A percentile compares a stretch with the other conserved stretches of the same genome.
These are phyloP conservation scores for Chondrus crispus DNA, from an alignment of 23 red algal genomes.

Conservation along the genomic window DNA sequence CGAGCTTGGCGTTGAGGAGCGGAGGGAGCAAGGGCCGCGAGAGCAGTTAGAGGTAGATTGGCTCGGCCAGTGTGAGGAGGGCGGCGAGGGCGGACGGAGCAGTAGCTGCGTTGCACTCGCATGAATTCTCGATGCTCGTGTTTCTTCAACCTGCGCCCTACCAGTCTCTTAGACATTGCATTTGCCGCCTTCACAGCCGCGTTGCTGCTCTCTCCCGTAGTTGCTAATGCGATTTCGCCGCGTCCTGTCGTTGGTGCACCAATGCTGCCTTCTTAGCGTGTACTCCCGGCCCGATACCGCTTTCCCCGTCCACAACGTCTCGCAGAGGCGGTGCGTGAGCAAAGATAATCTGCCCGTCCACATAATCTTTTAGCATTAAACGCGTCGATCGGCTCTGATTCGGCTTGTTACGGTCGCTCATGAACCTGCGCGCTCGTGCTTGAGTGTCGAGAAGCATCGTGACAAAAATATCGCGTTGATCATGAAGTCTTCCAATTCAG, in stretches of 20 bases:
- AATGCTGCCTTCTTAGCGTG: slow-evolving; percentile 44
- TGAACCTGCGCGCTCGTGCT: slow-evolving; percentile 80
- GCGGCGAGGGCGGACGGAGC: too few relatives aligned
- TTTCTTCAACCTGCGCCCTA: slow-evolving; percentile 14
- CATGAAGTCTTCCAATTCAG: slow-evolving; percentile 78
- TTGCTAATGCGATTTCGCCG: neutral
- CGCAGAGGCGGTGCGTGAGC: slow-evolving; percentile 58
- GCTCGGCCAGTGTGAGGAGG: too few relatives aligned
- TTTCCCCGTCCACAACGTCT: slow-evolving; percentile 40
- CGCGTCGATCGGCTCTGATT: slow-evolving; percentile 79
- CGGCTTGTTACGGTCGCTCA: slow-evolving; percentile 67
- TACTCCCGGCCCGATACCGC: slow-evolving; percentile 45
- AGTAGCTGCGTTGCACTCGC: slow-evolving; percentile 34
- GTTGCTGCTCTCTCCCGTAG: neutral
- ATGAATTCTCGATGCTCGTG: slow-evolving; percentile 12
- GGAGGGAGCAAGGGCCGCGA: too few relatives aligned
- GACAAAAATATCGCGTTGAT: slow-evolving; percentile 61
- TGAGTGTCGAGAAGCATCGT: slow-evolving; percentile 64
- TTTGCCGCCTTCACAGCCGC: neutral
- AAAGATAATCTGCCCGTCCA: slow-evolving; percentile 68
- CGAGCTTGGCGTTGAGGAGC: too few relatives aligned
- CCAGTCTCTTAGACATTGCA: neutral
- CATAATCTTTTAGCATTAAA: slow-evolving; percentile 92
- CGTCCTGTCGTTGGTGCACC: slow-evolving; percentile 18
- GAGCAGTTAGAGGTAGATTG: too few relatives aligned